Conservation (phyloP, 306 rosid genomes). For the Ormosia semicastrata region DNA sequence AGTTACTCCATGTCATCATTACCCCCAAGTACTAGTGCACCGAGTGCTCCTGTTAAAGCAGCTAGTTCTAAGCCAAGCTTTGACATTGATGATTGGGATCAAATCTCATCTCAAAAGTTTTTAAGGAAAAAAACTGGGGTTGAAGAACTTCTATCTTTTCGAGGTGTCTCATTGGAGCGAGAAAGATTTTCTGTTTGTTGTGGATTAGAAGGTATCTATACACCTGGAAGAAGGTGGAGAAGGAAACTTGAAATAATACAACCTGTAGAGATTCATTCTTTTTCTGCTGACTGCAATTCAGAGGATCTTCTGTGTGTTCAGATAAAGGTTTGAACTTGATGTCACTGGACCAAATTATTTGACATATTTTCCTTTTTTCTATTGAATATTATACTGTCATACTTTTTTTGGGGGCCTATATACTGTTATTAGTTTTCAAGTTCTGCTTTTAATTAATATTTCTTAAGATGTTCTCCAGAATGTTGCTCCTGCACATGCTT, state of each 20-base stretch:
- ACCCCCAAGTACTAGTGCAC: slow-evolving; percentile 66
- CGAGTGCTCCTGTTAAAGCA: slow-evolving; percentile 61
- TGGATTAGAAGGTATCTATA: slow-evolving; percentile 92
- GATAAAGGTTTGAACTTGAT: slow-evolving; percentile 72
- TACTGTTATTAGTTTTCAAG: not conserved
- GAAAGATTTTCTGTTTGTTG: slow-evolving; percentile 95
- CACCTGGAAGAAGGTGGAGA: slow-evolving; percentile 97
- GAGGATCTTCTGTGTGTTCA: slow-evolving; percentile 91
- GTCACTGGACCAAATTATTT: slow-evolving; percentile 20
- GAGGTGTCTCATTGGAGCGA: slow-evolving; percentile 92
- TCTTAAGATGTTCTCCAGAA: slow-evolving; percentile 58
- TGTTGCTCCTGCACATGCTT: slow-evolving; percentile 79
- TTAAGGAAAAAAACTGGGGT: slow-evolving; percentile 52
- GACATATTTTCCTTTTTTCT: not conserved
- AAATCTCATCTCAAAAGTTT: slow-evolving; percentile 63
- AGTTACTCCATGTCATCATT: slow-evolving; percentile 93
- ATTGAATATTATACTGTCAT: not conserved
- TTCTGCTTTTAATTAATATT: slow-evolving; percentile 19
- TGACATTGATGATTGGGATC: slow-evolving; percentile 86
- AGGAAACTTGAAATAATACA: slow-evolving; percentile 91
- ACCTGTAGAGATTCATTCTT: slow-evolving; percentile 89
- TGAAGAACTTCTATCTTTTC: slow-evolving; percentile 83
- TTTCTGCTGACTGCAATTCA: slow-evolving; percentile 90
- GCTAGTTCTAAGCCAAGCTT: slow-evolving; percentile 79
- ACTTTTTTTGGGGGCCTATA: not conserved